Conservation (phyloP, 1,284 basidiomycete genomes). For the Irpex sp. region DNA sequence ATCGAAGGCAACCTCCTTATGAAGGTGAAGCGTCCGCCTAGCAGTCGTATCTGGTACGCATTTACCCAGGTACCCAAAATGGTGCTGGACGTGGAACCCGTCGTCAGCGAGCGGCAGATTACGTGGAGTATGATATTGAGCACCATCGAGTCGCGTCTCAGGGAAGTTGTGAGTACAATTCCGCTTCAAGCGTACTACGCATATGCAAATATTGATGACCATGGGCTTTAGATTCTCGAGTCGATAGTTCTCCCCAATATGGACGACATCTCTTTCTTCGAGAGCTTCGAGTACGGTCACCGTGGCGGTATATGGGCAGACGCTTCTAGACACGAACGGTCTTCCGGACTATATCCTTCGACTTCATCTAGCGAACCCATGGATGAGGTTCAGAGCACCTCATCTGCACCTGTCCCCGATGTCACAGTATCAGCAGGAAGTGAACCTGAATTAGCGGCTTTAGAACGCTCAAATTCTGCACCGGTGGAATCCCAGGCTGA, state of each 20-base stretch:
- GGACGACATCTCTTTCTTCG: slow-evolving; percentile 97
- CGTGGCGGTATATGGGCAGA: slow-evolving; percentile 93
- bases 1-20: slow-evolving; percentile 89
- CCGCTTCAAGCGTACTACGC: neutral
- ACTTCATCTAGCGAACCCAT: slow-evolving; percentile 7
- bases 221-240: slow-evolving; percentile 69
- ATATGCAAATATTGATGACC: neutral
- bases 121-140: slow-evolving; percentile 91
- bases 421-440: slow-evolving; percentile 14
- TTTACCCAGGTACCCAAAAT: slow-evolving; percentile 93
- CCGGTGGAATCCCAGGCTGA: slow-evolving; percentile 22
- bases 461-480: slow-evolving; percentile 29
- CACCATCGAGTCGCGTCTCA: slow-evolving; percentile 85
- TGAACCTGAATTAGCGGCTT: slow-evolving; percentile 17
- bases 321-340: slow-evolving; percentile 52
- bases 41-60: slow-evolving; percentile 95
- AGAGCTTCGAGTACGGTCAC: slow-evolving; percentile 60
- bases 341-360: slow-evolving; percentile 15
- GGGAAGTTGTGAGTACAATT: slow-evolving; percentile 76
- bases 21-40: slow-evolving; percentile 93
- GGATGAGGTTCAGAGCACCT: slow-evolving; percentile 18
- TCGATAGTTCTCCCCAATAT: slow-evolving; percentile 95
- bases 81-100: slow-evolving; percentile 87
- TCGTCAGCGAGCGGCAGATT: slow-evolving; percentile 89
- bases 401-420: slow-evolving; percentile 20